Evolutionary conservation across 768 basidiomycete species (phyloP), one percentile per base, ranked within the genome.

Genomic region (Daedalea quercina): DNA sequence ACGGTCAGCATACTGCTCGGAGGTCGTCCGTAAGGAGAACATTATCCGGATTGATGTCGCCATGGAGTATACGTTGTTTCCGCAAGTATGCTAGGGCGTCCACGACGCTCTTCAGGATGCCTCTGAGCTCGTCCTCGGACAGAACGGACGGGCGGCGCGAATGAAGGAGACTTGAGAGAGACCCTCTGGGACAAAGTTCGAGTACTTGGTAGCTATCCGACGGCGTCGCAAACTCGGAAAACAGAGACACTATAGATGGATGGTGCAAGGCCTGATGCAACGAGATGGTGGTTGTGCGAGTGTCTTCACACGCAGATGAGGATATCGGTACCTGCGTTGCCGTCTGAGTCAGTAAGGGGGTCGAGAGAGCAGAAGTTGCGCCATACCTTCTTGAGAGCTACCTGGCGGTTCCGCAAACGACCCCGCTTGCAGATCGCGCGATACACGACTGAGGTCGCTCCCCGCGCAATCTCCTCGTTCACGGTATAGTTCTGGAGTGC

Each of bases 261-360:
- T 81, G 79, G 55, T 71, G 72, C 17, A 80, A 65, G 0, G 71
- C 61, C 43, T 68, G 69, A 54, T 78, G 75, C 24, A 78, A 54
- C 0, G 60, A 47, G 17, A 63, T 55, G 7, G 67, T 59, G 2
- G 51, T 34, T 2, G 44, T 17, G 13, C 22, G 15, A 47, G 9
- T 19, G 15, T 26, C 40, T 19, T 22, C 17, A 4, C 12, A 23
- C 9, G 37, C n/a, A 43, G 15, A 1, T 26, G 9, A 1, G 49
- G 24, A 9, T 28, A 24, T 25, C 17, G 26, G 28, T 9, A 50
- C 52, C 52, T 54, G 28, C 13, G 1, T 11, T 11, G 28, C 6
- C 28, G 11, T 31, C 28, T 6, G 28, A 11, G 2, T 2, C 28
- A n/a, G n/a, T 33, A 0, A 22, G 1, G 19, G n/a, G 9, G 9